Evolutionary conservation across 139 green algal species (phyloP).

Genomic region (Coelastrella sp.): DNA sequence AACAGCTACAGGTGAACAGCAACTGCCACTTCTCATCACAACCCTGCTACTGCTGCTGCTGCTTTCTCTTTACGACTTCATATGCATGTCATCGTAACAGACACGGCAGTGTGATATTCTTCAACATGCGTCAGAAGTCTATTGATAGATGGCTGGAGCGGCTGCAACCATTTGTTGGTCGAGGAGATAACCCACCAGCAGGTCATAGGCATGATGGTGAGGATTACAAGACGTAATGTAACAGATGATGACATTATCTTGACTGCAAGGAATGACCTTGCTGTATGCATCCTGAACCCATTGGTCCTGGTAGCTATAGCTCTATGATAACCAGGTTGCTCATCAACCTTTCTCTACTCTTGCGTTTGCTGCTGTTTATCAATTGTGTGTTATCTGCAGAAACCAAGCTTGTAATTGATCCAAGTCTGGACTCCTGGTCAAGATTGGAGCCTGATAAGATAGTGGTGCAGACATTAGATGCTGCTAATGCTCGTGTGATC

Average conservation of each 20-base stretch:
- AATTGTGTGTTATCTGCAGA: not conserved
- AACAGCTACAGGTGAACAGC: no score
- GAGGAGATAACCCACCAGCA: not conserved
- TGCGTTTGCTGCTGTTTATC: not conserved
- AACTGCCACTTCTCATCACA: not conserved
- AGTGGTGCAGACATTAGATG: slow-evolving; percentile 47
- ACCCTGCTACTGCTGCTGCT: not conserved
- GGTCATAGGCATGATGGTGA: not conserved
- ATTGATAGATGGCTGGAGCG: not conserved
- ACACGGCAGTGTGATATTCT: slow-evolving; percentile 40
- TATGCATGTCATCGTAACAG: not conserved
- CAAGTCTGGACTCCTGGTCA: slow-evolving; percentile 24
- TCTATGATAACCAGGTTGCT: no score
- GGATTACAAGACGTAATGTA: no score
- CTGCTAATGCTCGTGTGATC: slow-evolving; percentile 53
- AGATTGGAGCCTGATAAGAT: slow-evolving; percentile 50
- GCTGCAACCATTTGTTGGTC: not conserved
- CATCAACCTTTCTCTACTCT: no score
- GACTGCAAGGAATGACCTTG: no score
- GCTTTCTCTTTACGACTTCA: no score
- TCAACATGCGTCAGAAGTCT: slow-evolving; percentile 15
- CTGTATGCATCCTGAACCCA: no score
- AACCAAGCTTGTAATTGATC: slow-evolving; percentile 33
- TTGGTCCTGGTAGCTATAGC: not conserved
- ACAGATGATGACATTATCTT: no score